A percentile compares a stretch with the other conserved stretches of the same genome.
Conservation (phyloP, 2,329 filamentous ascomycete species). For the Colletotrichum filicis region DNA sequence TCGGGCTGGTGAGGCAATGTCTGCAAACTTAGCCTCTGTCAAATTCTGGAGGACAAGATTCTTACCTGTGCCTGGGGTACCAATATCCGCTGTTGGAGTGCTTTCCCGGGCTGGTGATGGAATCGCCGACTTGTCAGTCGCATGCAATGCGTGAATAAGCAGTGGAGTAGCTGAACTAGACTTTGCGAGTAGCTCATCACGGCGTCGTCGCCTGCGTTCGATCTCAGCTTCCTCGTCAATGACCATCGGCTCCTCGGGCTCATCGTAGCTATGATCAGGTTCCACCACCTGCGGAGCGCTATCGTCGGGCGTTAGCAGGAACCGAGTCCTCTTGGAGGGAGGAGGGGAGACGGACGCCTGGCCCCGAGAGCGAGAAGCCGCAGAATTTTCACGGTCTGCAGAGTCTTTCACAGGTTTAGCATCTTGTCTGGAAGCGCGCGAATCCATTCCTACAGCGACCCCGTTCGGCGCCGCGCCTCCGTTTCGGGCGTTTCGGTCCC, state of each 20-base stretch:
- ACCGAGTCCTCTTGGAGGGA: background rate
- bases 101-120: conserved; percentile 63
- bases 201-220: conserved; percentile 84
- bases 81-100: conserved; percentile 51
- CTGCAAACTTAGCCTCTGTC: conserved; percentile 43
- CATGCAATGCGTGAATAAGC: conserved; percentile 78
- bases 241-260: conserved; percentile 66
- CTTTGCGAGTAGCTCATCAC: conserved; percentile 88
- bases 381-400: conserved; percentile 46
- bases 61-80: conserved; percentile 62
- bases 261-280: conserved; percentile 46
- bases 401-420: conserved; percentile 75
- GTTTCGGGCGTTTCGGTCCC: conserved; percentile 62
- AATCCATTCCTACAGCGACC: conserved; percentile 68
- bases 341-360: conserved; percentile 42
- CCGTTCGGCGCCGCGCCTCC: conserved; percentile 71
- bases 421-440: conserved; percentile 69
- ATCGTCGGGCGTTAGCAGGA: conserved; percentile 20
- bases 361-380: conserved; percentile 46
- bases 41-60: background rate
- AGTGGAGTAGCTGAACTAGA: conserved; percentile 80
- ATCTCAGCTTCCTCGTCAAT: conserved; percentile 86
- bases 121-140: conserved; percentile 66
- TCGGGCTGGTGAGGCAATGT: conserved; percentile 55
- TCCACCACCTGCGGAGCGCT: conserved; percentile 42